Percentiles rank a stretch among this genome's conserved stretches.
Evolutionary conservation across 495 filamentous ascomycete genomes (phyloP).

Genomic region (Recurvomyces mirabilis): DNA sequence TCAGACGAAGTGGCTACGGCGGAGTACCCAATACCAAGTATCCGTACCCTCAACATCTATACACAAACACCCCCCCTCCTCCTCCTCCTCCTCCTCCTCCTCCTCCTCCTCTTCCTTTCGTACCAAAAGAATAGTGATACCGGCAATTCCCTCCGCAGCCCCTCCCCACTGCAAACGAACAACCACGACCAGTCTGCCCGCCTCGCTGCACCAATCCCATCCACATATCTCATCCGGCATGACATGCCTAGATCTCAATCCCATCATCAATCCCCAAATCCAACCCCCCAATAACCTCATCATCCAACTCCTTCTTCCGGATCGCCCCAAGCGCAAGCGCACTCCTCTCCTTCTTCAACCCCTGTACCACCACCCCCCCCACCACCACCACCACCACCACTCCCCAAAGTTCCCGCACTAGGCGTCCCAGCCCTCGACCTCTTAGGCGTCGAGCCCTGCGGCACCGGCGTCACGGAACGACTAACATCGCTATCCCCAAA

Average conservation of each 20-base stretch:
- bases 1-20: too few relatives aligned
- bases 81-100: too few relatives aligned
- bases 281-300: conserved; percentile 32
- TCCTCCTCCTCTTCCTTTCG: too few relatives aligned
- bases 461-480: conserved; percentile 37
- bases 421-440: conserved; percentile 25
- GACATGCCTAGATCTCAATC: too few relatives aligned
- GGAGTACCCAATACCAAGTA: too few relatives aligned
- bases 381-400: too few relatives aligned
- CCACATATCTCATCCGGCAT: too few relatives aligned
- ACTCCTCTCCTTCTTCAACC: conserved; percentile 22
- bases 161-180: neutral
- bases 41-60: too few relatives aligned
- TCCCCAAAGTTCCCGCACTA: too few relatives aligned
- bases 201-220: neutral
- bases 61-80: too few relatives aligned
- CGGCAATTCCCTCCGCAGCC: neutral
- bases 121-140: too few relatives aligned
- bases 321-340: conserved; percentile 24
- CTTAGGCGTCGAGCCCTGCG: conserved; percentile 30
- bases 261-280: conserved; percentile 37
- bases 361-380: conserved; percentile 10
- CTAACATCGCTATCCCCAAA: conserved; percentile 35
- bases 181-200: neutral
- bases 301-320: conserved; percentile 29